These are phyloP conservation scores for Microcyclosporella mali DNA, from an alignment of 2,329 filamentous ascomycete genomes.

Conservation along the genomic window DNA sequence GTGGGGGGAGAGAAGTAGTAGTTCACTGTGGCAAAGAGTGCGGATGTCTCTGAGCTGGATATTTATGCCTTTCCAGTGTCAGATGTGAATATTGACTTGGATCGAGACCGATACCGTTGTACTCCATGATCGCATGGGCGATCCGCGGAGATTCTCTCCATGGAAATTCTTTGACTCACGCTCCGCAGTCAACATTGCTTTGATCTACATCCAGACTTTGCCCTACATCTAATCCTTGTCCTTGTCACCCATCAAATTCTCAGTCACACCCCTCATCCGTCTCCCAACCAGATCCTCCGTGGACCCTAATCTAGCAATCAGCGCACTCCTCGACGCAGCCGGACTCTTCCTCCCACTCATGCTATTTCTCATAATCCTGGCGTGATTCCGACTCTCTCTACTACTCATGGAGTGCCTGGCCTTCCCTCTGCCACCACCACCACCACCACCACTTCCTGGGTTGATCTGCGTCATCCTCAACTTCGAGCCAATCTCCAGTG, in stretches of 20 bases:
- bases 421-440: slow-evolving; percentile 9
- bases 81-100: too few species aligned
- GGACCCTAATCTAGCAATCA: slow-evolving; percentile 35
- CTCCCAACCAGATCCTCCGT: slow-evolving; percentile 44
- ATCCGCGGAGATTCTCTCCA: too few species aligned
- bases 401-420: neutral
- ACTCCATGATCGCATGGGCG: too few species aligned
- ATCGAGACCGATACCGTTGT: too few species aligned
- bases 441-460: slow-evolving; percentile 2
- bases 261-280: slow-evolving; percentile 44
- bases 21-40: too few species aligned
- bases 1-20: too few species aligned
- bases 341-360: slow-evolving; percentile 25
- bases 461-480: slow-evolving; percentile 19
- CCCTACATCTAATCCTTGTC: too few species aligned
- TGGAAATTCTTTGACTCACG: too few species aligned
- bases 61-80: too few species aligned
- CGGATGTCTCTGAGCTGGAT: too few species aligned
- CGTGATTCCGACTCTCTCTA: slow-evolving; percentile 10
- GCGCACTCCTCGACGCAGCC: slow-evolving; percentile 33
- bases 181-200: too few species aligned
- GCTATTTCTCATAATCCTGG: slow-evolving; percentile 21
- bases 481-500: slow-evolving; percentile 66
- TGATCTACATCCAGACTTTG: too few species aligned
- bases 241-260: slow-evolving; percentile 3